Evolutionary conservation across 257 asterid genomes (phyloP).

Genomic region (Solanum raphanifolium): DNA sequence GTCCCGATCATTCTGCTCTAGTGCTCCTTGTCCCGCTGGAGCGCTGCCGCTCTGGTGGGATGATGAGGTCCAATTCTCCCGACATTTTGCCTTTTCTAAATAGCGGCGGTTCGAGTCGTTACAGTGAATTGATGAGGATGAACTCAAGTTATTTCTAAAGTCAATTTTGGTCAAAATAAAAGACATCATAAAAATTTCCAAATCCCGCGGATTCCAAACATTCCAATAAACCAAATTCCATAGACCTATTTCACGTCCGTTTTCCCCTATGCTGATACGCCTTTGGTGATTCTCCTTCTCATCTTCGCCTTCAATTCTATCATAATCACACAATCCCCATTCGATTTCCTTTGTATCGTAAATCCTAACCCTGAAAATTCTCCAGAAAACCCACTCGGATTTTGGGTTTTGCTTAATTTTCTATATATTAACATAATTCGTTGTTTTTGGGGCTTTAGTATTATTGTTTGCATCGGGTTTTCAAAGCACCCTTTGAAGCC

Average conservation of each 20-base stretch:
- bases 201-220: neutral
- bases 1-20: no score
- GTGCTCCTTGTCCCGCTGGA: no score
- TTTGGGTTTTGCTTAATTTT: neutral
- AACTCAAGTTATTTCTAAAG: neutral
- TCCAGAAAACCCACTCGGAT: neutral
- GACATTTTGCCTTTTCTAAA: no score
- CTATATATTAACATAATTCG: neutral
- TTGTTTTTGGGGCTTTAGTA: neutral
- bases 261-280: neutral
- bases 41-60: no score
- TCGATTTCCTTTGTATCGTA: neutral
- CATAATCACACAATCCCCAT: neutral
- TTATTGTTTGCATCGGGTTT: neutral
- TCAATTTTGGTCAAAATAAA: neutral
- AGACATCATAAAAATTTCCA: neutral
- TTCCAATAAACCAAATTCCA: neutral
- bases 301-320: neutral
- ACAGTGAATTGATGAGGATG: neutral
- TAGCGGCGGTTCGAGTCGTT: no score
- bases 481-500: neutral
- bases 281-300: neutral
- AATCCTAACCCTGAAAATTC: neutral
- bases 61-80: no score
- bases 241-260: conserved; percentile 5